phyloP scores from a whole-genome alignment of 192 early-diverging fungal genomes.

The Chytriomyces sp. region DNA sequence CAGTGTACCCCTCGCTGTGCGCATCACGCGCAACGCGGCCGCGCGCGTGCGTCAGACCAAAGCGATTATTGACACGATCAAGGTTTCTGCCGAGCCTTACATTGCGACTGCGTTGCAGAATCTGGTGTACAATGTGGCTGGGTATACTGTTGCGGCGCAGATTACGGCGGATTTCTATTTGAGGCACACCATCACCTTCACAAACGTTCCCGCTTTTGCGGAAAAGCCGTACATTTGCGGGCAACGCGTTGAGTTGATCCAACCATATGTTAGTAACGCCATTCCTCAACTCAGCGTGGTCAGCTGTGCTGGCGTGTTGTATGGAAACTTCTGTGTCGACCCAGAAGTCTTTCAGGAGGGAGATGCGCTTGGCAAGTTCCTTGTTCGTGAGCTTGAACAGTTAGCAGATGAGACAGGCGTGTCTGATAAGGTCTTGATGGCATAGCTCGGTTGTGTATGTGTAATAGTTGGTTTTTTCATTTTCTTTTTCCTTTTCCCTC shows the following conservation, averaged over 20 bases:
- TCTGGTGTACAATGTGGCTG: background rate
- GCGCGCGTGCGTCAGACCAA: background rate
- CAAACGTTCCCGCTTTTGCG: conserved; percentile 31
- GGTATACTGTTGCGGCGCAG: background rate
- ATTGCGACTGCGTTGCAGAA: background rate
- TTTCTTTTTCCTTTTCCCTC: too few species aligned
- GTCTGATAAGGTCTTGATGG: too few species aligned
- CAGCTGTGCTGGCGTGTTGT: conserved; percentile 22
- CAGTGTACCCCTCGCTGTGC: background rate
- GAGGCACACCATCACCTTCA: conserved; percentile 5
- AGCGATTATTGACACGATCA: conserved; percentile 2
- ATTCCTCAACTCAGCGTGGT: conserved; percentile 26
- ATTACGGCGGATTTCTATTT: background rate
- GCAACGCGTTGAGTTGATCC: background rate
- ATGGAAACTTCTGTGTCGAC: conserved; percentile 36
- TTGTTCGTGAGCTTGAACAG: conserved; percentile 27
- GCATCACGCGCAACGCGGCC: background rate
- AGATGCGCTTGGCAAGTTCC: conserved; percentile 16
- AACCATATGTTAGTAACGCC: conserved; percentile 24
- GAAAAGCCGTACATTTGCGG: conserved; percentile 10
- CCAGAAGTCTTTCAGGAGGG: conserved; percentile 15
- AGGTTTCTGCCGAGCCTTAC: background rate
- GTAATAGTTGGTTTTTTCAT: too few species aligned
- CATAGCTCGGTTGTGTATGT: too few species aligned
- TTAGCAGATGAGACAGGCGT: conserved; percentile 18